A percentile compares a stretch with the other conserved stretches of the same genome.
Conservation (phyloP, 768 basidiomycete species). For the Steccherinum ochraceum region DNA sequence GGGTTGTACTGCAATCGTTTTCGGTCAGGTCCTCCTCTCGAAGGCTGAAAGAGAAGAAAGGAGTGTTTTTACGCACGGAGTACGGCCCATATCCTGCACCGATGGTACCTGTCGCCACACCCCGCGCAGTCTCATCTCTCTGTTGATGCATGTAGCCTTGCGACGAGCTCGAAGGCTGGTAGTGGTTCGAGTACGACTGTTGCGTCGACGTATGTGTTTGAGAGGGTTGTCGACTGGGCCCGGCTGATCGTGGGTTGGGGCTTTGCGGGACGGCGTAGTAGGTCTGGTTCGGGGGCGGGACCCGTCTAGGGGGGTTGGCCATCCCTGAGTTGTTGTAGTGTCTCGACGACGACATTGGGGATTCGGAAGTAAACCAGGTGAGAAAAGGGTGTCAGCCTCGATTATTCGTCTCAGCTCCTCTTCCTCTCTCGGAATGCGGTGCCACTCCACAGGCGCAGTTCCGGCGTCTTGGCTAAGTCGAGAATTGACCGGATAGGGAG, state of each 20-base stretch:
- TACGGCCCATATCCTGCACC: slow-evolving; percentile 83
- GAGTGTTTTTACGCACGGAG: slow-evolving; percentile 47
- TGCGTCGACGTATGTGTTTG: slow-evolving; percentile 8
- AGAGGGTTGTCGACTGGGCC: slow-evolving; percentile 23
- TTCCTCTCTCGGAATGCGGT: not conserved
- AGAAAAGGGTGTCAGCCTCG: slow-evolving; percentile 5
- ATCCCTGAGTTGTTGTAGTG: slow-evolving; percentile 15
- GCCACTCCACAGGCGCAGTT: not conserved
- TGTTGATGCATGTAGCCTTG: slow-evolving; percentile 10
- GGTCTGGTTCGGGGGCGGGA: slow-evolving; percentile 39
- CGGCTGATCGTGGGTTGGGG: slow-evolving; percentile 34
- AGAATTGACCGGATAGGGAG: not conserved
- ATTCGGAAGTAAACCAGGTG: not conserved
- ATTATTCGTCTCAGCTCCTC: no score
- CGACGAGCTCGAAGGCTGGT: slow-evolving; percentile 8
- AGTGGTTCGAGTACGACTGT: slow-evolving; percentile 9
- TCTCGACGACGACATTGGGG: not conserved
- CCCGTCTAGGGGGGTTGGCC: slow-evolving; percentile 31
- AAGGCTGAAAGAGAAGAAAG: not conserved
- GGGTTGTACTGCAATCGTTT: slow-evolving; percentile 54
- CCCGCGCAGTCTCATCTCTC: slow-evolving; percentile 57
- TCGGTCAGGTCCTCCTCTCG: not conserved
- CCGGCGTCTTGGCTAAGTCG: slow-evolving; percentile 1
- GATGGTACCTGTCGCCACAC: slow-evolving; percentile 75
- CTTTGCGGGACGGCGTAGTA: slow-evolving; percentile 68